Conservation (phyloP, 2,329 filamentous ascomycete species). For the Fusarium solani-melongenae region DNA sequence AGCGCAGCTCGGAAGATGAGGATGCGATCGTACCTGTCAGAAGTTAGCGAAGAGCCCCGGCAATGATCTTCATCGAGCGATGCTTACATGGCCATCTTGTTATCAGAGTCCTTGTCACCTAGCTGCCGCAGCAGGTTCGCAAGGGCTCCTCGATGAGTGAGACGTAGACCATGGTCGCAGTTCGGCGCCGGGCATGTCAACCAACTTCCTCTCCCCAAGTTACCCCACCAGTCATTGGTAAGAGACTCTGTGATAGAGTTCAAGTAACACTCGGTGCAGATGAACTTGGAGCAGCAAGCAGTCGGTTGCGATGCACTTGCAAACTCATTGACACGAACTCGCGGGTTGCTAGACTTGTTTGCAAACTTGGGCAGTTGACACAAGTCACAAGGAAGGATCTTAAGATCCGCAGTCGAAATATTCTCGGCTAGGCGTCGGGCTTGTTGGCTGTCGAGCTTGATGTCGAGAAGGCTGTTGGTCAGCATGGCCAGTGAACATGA, state of each 20-base stretch:
- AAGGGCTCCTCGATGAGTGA: neutral
- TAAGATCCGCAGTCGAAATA: neutral
- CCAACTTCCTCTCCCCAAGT: neutral
- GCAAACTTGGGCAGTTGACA: conserved; percentile 1
- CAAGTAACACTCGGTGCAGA: neutral
- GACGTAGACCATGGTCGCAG: neutral
- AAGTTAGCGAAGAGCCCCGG: neutral
- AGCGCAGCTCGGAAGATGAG: neutral
- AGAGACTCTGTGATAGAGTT: neutral
- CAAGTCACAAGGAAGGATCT: neutral
- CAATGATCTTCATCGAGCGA: fast-evolving
- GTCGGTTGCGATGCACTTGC: neutral
- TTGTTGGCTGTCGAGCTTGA: neutral
- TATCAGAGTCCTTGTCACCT: neutral
- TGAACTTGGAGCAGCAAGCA: conserved; percentile 2
- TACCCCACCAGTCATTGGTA: neutral
- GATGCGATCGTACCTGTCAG: neutral
- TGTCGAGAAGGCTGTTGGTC: conserved; percentile 3
- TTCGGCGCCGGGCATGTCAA: neutral
- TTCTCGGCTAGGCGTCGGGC: neutral
- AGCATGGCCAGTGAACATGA: neutral
- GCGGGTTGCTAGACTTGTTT: neutral
- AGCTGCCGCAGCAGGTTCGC: neutral
- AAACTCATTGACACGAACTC: conserved; percentile 2
- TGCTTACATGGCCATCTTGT: neutral